These are phyloP conservation scores for Candida maris DNA, from an alignment of 805 yeast genomes.

Conservation along the genomic window DNA sequence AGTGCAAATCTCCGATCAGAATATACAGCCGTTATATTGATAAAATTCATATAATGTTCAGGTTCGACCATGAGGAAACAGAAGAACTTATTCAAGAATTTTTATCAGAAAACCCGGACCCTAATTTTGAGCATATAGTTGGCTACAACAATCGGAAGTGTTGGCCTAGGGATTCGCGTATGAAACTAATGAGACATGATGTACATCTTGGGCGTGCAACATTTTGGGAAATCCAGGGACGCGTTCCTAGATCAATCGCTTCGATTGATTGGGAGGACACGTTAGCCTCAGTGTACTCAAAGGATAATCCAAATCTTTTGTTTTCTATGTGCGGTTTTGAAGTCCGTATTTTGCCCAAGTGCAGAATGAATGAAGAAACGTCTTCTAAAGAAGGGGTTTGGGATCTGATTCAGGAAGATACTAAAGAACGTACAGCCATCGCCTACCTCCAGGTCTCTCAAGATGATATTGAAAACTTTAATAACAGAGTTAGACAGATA, in stretches of 20 bases:
- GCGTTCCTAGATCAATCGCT: constrained; percentile 75
- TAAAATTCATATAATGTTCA: constrained; percentile 72
- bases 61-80: constrained; percentile 70
- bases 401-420: constrained; percentile 68
- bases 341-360: constrained; percentile 77
- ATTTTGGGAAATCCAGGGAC: constrained; percentile 80
- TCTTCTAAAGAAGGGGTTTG: constrained; percentile 80
- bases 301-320: constrained; percentile 82
- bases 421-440: constrained; percentile 84
- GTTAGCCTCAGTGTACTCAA: constrained; percentile 82
- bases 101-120: constrained; percentile 84
- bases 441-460: constrained; percentile 83
- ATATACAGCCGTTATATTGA: constrained; percentile 82
- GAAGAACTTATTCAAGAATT: constrained; percentile 72
- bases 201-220: constrained; percentile 90
- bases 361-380: constrained; percentile 49
- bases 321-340: constrained; percentile 96
- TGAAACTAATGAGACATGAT: constrained; percentile 87
- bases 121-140: constrained; percentile 79
- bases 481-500: constrained; percentile 80
- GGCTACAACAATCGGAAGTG: constrained; percentile 87
- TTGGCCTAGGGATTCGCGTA: constrained; percentile 92
- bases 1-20: constrained; percentile 70
- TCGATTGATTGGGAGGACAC: constrained; percentile 75
- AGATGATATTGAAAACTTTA: constrained; percentile 75